These are phyloP conservation scores for Dryas alaskensis DNA, from an alignment of 306 rosid species.

Conservation along the genomic window DNA sequence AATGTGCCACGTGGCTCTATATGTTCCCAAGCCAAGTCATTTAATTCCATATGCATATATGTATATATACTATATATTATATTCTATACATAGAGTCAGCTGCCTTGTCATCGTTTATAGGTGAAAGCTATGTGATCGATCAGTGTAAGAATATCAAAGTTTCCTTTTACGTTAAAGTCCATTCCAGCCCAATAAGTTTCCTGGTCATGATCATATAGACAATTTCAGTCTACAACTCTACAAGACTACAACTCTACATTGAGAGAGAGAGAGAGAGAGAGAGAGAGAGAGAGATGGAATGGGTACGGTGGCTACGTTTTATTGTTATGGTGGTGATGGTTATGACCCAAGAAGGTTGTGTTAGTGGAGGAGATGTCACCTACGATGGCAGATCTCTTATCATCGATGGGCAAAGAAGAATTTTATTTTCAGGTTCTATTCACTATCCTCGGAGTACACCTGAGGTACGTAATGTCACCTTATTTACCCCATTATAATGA, in stretches of 20 bases:
- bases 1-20: background rate
- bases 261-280: slow-evolving; percentile 7
- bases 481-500: no score
- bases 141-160: background rate
- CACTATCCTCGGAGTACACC: slow-evolving; percentile 94
- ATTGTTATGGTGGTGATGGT: background rate
- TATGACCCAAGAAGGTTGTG: background rate
- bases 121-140: background rate
- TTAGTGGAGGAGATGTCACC: slow-evolving; percentile 30
- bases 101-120: no score
- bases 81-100: no score
- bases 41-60: no score
- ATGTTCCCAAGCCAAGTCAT: background rate
- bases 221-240: background rate
- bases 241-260: no score
- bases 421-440: slow-evolving; percentile 80
- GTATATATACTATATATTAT: no score
- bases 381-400: slow-evolving; percentile 86
- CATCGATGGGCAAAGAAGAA: slow-evolving; percentile 50
- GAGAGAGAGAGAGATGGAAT: slow-evolving; percentile 3
- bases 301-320: background rate
- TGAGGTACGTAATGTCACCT: slow-evolving; percentile 33
- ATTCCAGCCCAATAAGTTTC: background rate
- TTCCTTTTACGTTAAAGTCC: background rate
- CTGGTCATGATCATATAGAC: background rate